Base-by-base conservation (phyloP, 352 stramenopile genomes). In the Phytopythium litorale region DNA sequence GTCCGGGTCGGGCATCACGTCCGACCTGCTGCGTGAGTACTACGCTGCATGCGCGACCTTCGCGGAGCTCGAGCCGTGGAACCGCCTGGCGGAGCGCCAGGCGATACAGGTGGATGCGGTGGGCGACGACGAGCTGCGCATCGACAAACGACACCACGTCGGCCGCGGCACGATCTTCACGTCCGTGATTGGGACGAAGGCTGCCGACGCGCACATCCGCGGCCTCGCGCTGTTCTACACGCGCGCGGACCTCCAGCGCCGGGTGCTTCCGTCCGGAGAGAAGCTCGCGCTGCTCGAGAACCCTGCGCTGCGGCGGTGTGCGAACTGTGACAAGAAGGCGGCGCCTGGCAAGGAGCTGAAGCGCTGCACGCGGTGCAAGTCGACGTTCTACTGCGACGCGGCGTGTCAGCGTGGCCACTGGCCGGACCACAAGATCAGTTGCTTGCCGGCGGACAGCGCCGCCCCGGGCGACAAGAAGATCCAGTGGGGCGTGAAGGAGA, bases 341-440 rank as follows among this genome's bases (percentile, higher is more conserved):
- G 71, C 65, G 6, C 59, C 73, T 2, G 76, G 62, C 4, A 69
- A 72, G 0, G 84, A 94, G 60, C 72, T 94, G 0, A 92, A 89
- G 61, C 83, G 83, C 25, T 94, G 86, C 62, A 94, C 86, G 42
- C 86, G 84, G 1, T 94, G 86, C 74, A 86, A 92, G 64, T 94
- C 80, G 67, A 83, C 75, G 30, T 94, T 94, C 45, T 94, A 94
- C 81, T 92, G 84, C 58, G 76, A 84, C 33, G 80, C 76, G 4
- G 64, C 75, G 50, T 92, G 84, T 58, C 86, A 94, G 65, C 79
- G 80, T n/a, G 63, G 52, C 0, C 86, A 94, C 62, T 93, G 86
- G 84, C 89, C 89, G 55, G 84, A 91, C 56, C 84, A 94, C 72
- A 92, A 92, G 65, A 65, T 91, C 21, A 92, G 82, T 64, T 94